phyloP scores from a whole-genome alignment of 129 eudicot genomes.

The Chrysanthemum makinoi region DNA sequence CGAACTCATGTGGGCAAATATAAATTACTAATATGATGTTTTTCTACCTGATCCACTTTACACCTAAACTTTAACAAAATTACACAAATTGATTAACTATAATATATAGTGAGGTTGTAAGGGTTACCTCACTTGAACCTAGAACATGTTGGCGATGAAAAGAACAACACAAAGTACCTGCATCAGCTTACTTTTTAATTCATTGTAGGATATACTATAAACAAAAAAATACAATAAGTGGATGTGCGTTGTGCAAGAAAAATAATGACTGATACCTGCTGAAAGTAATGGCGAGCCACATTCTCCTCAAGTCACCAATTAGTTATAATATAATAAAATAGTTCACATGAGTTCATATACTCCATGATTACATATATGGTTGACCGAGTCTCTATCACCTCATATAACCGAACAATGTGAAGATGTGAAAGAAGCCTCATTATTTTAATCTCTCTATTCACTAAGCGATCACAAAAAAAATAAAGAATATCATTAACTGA shows the following conservation, averaged over 20 bases:
- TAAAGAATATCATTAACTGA: neutral
- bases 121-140: too few species aligned
- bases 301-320: constrained; percentile 52
- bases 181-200: too few species aligned
- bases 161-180: too few species aligned
- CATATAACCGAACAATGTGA: constrained; percentile 62
- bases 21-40: too few species aligned
- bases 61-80: too few species aligned
- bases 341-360: constrained; percentile 59
- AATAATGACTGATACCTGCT: constrained; percentile 43
- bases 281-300: constrained; percentile 62
- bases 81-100: too few species aligned
- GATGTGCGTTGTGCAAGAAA: neutral
- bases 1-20: too few species aligned
- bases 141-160: too few species aligned
- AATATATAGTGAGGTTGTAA: too few species aligned
- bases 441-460: constrained; percentile 55
- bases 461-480: constrained; percentile 34
- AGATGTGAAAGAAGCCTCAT: constrained; percentile 64
- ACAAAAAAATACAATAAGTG: too few species aligned
- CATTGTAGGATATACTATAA: too few species aligned
- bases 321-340: constrained; percentile 52
- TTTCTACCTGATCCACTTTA: too few species aligned
- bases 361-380: constrained; percentile 62
- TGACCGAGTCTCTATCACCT: constrained; percentile 60